A percentile compares a stretch with the other conserved stretches of the same genome.
Evolutionary conservation across 1,139 yeast genomes (phyloP).

Genomic region (Maudiozyma humilis): DNA sequence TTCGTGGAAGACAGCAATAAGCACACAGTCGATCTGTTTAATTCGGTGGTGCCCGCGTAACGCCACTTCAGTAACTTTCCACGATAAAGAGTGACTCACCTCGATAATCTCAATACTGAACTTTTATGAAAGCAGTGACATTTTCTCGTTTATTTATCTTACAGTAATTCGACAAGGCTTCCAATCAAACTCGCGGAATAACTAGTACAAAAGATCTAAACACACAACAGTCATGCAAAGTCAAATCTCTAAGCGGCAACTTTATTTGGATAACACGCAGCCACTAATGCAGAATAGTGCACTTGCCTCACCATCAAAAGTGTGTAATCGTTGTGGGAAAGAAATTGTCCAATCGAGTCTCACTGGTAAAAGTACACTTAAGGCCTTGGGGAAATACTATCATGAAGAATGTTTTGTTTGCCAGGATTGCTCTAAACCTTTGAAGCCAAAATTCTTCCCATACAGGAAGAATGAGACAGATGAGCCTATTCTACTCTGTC

Average conservation of each 20-base stretch:
- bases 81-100: too few species aligned
- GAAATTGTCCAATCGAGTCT: constrained; percentile 3
- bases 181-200: too few species aligned
- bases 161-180: too few species aligned
- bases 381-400: constrained; percentile 71
- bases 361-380: constrained; percentile 34
- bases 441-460: constrained; percentile 46
- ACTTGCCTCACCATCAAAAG: not conserved
- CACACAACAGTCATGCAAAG: not conserved
- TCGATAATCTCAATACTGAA: too few species aligned
- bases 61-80: too few species aligned
- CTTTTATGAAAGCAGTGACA: too few species aligned
- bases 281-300: not conserved
- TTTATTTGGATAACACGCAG: not conserved
- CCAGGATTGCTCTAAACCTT: constrained; percentile 67
- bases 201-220: not conserved
- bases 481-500: constrained; percentile 71
- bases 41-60: too few species aligned
- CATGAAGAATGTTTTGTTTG: constrained; percentile 88
- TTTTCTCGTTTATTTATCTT: too few species aligned
- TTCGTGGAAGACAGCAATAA: too few species aligned
- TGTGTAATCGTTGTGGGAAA: constrained; percentile 9
- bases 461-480: constrained; percentile 36
- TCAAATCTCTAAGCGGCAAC: not conserved
- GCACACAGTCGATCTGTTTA: too few species aligned